Evolutionary conservation across 768 basidiomycete genomes (phyloP).

Genomic region (Naganishia antarctica): DNA sequence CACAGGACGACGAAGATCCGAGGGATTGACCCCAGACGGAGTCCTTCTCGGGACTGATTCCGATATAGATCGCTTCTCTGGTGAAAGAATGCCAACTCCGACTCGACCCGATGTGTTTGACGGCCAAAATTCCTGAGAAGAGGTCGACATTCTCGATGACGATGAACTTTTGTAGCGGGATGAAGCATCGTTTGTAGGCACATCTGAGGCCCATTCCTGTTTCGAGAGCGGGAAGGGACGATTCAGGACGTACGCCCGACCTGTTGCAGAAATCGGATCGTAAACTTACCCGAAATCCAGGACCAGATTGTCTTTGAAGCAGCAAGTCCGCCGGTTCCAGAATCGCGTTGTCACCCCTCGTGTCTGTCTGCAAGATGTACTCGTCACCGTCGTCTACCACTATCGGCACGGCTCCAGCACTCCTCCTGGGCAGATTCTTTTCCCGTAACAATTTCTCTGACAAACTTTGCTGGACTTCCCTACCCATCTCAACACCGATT

Average conservation of each 20-base stretch:
- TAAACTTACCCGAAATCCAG: no score
- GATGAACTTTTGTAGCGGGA: no score
- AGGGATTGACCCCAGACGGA: slow-evolving; percentile 1
- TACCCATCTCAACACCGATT: neutral
- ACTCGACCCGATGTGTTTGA: neutral
- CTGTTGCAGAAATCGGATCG: no score
- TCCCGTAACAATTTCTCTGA: neutral
- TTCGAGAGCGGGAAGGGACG: no score
- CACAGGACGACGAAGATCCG: neutral
- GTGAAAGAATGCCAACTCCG: slow-evolving; percentile 3
- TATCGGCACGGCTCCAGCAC: no score
- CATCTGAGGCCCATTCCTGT: no score
- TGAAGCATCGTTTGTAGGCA: no score
- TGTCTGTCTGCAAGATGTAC: neutral
- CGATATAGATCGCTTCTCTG: neutral
- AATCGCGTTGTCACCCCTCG: neutral
- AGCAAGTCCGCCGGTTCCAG: neutral
- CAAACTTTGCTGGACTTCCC: neutral
- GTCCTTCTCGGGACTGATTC: no score
- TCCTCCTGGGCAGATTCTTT: neutral
- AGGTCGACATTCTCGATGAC: neutral
- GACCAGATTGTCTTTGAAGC: neutral
- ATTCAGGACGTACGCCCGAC: no score
- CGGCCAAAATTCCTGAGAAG: neutral
- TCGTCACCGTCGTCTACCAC: neutral